phyloP scores from a whole-genome alignment of 345 rosid genomes.

The Arabis alpina region DNA sequence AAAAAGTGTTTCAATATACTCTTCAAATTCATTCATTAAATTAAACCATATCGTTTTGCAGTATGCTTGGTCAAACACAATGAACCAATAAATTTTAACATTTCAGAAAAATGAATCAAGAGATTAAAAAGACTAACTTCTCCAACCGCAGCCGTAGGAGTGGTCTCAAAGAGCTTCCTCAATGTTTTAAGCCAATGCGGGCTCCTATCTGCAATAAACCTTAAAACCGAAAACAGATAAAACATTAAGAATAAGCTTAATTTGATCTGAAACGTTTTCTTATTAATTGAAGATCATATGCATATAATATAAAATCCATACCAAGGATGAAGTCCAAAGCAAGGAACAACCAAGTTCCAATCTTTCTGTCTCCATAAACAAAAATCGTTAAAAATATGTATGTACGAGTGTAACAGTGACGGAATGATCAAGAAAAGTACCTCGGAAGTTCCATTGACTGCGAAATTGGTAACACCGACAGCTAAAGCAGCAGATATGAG shows the following conservation, averaged over 20 bases:
- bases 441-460: conserved; percentile 87
- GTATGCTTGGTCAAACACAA: not conserved
- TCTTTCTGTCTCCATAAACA: conserved; percentile 55
- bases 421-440: conserved; percentile 26
- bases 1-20: conserved; percentile 39
- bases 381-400: not conserved
- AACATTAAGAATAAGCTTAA: not conserved
- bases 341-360: conserved; percentile 81
- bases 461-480: conserved; percentile 65
- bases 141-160: conserved; percentile 90
- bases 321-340: conserved; percentile 96
- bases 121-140: conserved; percentile 51
- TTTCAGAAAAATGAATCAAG: not conserved
- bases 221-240: conserved; percentile 28
- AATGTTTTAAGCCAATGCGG: conserved; percentile 70
- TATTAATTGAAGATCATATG: not conserved
- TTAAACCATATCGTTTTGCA: conserved; percentile 45
- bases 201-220: conserved; percentile 74
- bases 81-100: not conserved
- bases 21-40: conserved; percentile 43
- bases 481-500: conserved; percentile 62
- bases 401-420: not conserved
- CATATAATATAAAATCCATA: conserved; percentile 28
- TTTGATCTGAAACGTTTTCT: not conserved
- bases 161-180: conserved; percentile 60